phyloP scores from a whole-genome alignment of 78 protist species.

The Goniomonas avonlea region DNA sequence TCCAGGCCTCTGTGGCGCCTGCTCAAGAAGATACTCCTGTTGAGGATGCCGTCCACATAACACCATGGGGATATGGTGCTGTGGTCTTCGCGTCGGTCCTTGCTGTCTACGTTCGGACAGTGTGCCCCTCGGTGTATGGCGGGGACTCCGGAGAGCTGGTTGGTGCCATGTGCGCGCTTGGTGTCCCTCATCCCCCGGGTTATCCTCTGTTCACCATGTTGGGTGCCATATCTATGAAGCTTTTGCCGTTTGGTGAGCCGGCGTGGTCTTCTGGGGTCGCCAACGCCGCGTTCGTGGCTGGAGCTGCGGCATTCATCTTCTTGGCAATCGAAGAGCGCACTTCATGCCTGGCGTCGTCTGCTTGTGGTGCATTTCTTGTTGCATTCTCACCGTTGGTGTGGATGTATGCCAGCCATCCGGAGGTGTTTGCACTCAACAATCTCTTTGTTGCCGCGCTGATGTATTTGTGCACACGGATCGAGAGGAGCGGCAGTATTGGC shows the following conservation, averaged over 20 bases:
- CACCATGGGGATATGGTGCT: no score
- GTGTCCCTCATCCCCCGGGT: constrained; percentile 17
- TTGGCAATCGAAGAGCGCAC: no score
- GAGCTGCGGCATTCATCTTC: no score
- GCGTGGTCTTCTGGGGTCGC: no score
- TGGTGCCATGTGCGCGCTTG: constrained; percentile 16
- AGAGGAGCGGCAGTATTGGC: no score
- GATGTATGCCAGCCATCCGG: neutral
- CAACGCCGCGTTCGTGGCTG: no score
- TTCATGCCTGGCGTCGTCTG: no score
- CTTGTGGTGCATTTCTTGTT: no score
- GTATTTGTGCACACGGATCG: neutral
- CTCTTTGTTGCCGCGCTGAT: neutral
- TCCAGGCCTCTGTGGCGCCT: no score
- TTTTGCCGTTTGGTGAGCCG: constrained; percentile 5
- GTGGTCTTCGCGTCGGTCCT: neutral
- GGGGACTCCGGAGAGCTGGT: constrained; percentile 20
- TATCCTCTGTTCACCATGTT: constrained; percentile 8
- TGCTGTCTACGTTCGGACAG: neutral
- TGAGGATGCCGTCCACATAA: no score
- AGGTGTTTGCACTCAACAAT: constrained; percentile 9
- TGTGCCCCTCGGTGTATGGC: constrained; percentile 6
- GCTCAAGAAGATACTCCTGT: no score
- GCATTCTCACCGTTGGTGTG: neutral
- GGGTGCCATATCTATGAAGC: neutral